Percentiles rank a stretch among this genome's conserved stretches.
These are phyloP conservation scores for Flaveria robusta DNA, from an alignment of 129 eudicot species.

Conservation along the genomic window DNA sequence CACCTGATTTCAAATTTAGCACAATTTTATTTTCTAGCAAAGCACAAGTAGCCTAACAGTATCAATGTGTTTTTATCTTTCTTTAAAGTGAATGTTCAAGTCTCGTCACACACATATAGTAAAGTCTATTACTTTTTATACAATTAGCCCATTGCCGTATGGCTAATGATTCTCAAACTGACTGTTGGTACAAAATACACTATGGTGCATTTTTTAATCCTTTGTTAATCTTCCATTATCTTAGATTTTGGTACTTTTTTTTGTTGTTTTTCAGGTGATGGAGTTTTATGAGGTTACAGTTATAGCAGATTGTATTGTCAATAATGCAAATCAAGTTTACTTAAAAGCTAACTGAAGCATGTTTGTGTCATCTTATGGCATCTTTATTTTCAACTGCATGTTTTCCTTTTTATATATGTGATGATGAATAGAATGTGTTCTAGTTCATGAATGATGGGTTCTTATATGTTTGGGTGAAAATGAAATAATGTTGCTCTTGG, in stretches of 20 bases:
- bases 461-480: not conserved
- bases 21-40: no score
- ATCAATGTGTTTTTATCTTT: no score
- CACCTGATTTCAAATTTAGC: no score
- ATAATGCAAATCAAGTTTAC: conserved; percentile 29
- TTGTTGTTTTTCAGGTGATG: conserved; percentile 34
- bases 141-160: not conserved
- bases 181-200: conserved; percentile 21
- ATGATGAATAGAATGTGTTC: conserved; percentile 13
- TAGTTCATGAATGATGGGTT: not conserved
- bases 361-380: conserved; percentile 28
- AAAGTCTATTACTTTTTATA: not conserved
- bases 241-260: conserved; percentile 5
- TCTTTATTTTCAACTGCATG: conserved; percentile 12
- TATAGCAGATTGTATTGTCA: conserved; percentile 19
- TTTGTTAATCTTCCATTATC: not conserved
- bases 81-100: no score
- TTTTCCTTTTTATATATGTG: conserved; percentile 13
- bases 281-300: conserved; percentile 37
- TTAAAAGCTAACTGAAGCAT: conserved; percentile 18
- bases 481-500: not conserved
- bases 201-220: conserved; percentile 42
- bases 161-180: conserved; percentile 2
- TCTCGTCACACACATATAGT: no score
- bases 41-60: no score